Base-by-base conservation (phyloP, 805 yeast genomes). In the Monosporozyma servazzii region DNA sequence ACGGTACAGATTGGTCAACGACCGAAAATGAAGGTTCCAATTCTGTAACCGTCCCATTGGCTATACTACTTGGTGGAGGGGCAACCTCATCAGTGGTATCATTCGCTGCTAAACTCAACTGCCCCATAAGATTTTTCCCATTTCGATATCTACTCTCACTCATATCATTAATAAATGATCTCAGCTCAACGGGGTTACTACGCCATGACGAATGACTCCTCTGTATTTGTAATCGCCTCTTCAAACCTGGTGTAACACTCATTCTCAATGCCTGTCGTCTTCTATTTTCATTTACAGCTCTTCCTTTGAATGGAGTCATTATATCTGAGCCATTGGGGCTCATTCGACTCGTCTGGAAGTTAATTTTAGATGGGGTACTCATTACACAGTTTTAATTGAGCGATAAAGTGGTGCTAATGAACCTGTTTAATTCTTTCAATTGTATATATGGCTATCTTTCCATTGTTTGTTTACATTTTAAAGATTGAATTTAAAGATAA, bases 301-400 rank as follows among this genome's bases (percentile, higher is more conserved):
- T 52, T 29, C 56, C 58, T 47, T 59, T 58, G 33, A 60, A 62
- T 3, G 66, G 66, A 6, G 65, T 61, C 21, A 54, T 41, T 17
- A 53, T 53, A 9, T 49, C 49, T 20, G 41, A 37, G 11, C 41
- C 41, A 37, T 37, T 37, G 41, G 41, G 23, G 17, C 41, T 20
- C 25, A 37, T 8, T 20, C 18, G 41, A 33, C 37, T 33, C n/a
- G 37, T 33, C 15, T 13, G 17, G 15, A 33, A 33, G 23, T 21
- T 13, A 9, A 7, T 4, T 37, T 37, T 37, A 5, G 15, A 37
- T 18, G 41, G 41, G 8, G 41, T 37, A 21, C 41, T 37, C 41
- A 37, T 37, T 13, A 11, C 9, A 11, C 5, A 4, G 33, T 9
- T 30, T 11, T 10, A 30, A 30, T 30, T 30, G 33, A 30, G 33